Conservation (phyloP, 331 rosid species). For the Prunus yedoensis region DNA sequence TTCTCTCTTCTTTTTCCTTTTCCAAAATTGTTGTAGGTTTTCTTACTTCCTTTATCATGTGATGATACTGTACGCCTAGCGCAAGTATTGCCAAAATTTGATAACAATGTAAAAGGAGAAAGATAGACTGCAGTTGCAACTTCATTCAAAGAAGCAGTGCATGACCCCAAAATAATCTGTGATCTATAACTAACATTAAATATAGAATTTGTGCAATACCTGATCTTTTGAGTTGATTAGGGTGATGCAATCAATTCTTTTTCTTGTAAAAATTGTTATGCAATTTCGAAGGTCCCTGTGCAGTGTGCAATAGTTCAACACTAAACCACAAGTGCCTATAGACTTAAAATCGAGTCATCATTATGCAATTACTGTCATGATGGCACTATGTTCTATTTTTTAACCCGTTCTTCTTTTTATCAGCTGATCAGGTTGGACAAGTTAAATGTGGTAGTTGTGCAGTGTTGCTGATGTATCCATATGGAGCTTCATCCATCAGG, state of each 20-base stretch:
- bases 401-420: conserved; percentile 24
- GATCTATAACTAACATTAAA: neutral
- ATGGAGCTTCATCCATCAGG: conserved; percentile 74
- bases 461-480: conserved; percentile 76
- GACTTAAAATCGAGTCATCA: neutral
- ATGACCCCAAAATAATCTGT: neutral
- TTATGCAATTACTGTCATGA: neutral
- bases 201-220: neutral
- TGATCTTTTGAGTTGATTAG: neutral
- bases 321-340: neutral
- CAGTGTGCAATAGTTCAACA: neutral
- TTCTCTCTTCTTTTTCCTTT: neutral
- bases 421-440: conserved; percentile 85
- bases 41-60: too few species aligned
- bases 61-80: neutral
- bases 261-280: neutral
- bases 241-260: neutral
- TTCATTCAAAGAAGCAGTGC: neutral
- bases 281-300: neutral
- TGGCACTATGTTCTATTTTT: neutral
- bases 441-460: conserved; percentile 81
- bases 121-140: neutral
- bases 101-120: neutral
- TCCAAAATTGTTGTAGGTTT: neutral
- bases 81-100: neutral